Evolutionary conservation across 371 early-diverging fungal species (phyloP).

Genomic region (Syncephalastrum contaminatum): DNA sequence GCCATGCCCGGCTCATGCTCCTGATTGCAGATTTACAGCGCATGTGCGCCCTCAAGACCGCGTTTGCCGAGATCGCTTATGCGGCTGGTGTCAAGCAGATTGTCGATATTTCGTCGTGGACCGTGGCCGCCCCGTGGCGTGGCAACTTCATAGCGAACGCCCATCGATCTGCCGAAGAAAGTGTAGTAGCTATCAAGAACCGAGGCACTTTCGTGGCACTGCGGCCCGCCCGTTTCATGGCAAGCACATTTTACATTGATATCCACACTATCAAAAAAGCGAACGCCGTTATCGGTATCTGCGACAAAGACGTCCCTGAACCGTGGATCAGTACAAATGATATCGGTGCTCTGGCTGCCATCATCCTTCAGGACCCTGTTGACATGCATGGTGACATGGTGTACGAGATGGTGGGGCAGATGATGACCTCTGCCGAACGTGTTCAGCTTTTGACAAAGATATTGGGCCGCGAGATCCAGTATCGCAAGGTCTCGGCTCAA

Average conservation of each 20-base stretch:
- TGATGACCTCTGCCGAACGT: conserved; percentile 3
- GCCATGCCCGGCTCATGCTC: conserved; percentile 29
- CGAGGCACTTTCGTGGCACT: conserved; percentile 22
- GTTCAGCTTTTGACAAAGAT: conserved; percentile 1
- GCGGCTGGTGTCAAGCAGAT: conserved; percentile 33
- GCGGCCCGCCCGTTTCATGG: conserved; percentile 30
- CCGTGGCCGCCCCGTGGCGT: conserved; percentile 24
- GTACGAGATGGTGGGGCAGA: conserved; percentile 9
- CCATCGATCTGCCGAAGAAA: conserved; percentile 19
- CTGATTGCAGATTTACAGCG: conserved; percentile 12
- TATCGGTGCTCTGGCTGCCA: conserved; percentile 5
- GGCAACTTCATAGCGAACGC: conserved; percentile 15
- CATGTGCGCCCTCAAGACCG: conserved; percentile 13
- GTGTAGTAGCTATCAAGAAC: conserved; percentile 9
- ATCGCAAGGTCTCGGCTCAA: neutral
- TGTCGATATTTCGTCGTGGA: conserved; percentile 28
- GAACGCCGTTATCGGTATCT: neutral
- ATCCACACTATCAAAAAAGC: neutral
- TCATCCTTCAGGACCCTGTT: conserved; percentile 5
- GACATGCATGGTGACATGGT: conserved; percentile 9
- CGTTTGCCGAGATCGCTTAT: conserved; percentile 19
- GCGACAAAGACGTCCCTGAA: neutral
- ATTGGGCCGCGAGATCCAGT: conserved; percentile 8
- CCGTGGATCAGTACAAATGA: conserved; percentile 13
- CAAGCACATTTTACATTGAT: conserved; percentile 10